Evolutionary conservation across 1,284 basidiomycete species (phyloP), one percentile per base, ranked within the genome.

Genomic region (Pyrrhoderma noxium): DNA sequence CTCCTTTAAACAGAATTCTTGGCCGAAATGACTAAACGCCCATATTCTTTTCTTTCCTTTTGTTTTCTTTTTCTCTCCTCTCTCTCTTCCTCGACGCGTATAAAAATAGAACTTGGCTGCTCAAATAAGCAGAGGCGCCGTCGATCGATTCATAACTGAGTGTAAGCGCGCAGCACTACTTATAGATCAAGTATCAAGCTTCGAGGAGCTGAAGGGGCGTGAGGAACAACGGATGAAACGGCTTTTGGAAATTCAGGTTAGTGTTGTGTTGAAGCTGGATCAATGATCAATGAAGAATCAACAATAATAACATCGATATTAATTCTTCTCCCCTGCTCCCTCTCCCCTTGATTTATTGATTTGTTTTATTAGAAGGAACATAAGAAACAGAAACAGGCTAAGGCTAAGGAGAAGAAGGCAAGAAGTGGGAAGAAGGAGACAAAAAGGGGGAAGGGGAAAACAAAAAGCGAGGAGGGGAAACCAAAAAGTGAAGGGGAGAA

Each of bases 31-130:
- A 27, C 44, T 47, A 36, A 35, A 35, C 42, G 49, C 35, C 35
- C 35, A 16, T 37, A 11, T 47, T 22, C 45, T 14, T 14, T 31
- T 39, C 21, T 5, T 35, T 14, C n/a, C 21, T 34, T 2, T 27
- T 19, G 11, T 22, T 34, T 13, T 43, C 34, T 37, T 13, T 34
- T 8, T 14, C 14, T 22, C 31, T 19, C 5, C 21, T 34, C 14
- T 22, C 35, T 31, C 3, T 22, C 16, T 23, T 31, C 7, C 11
- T 31, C 34, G n/a, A 18, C 39, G 13, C 23, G n/a, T 4, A 14
- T 11, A 21, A 19, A 22, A 16, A 11, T 27, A 73, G 71, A 73
- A 72, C 52, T 56, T 67, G 3, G 60, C 67, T 3, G 49, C 35
- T 1, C 47, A 46, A 25, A 57, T 72, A 23, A 40, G 50, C 21